A percentile compares a stretch with the other conserved stretches of the same genome.
These are phyloP conservation scores for Chrysophaeum taylorii DNA, from an alignment of 352 stramenopile genomes.

Conservation along the genomic window DNA sequence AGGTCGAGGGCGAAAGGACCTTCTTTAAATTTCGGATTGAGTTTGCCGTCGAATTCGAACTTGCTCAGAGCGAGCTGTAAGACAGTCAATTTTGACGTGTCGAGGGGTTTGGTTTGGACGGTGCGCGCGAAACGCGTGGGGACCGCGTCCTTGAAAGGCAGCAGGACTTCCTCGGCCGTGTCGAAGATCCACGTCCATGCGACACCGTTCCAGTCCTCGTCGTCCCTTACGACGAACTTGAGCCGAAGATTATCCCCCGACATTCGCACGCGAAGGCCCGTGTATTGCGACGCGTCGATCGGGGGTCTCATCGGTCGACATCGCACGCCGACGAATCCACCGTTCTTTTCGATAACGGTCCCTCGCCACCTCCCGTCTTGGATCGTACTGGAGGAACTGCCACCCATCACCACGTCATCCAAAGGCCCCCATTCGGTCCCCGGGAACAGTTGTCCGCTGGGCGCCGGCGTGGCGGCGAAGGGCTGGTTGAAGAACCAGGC, in stretches of 20 bases:
- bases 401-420: neutral
- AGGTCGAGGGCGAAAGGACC: neutral
- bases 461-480: neutral
- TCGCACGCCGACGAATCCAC: neutral
- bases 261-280: neutral
- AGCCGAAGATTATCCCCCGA: neutral
- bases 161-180: neutral
- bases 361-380: neutral
- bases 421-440: neutral
- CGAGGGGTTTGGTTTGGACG: neutral
- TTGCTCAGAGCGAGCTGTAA: neutral
- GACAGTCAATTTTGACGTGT: neutral
- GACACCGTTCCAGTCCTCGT: neutral
- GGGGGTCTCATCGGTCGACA: neutral
- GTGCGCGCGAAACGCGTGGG: neutral
- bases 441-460: neutral
- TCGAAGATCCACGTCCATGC: neutral
- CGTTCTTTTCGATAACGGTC: neutral
- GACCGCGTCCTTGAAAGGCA: neutral
- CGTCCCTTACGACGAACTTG: neutral
- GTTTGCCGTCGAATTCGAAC: neutral
- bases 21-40: neutral
- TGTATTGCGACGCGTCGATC: neutral
- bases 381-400: neutral
- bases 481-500: neutral